Base-by-base conservation (phyloP, 2,329 filamentous ascomycete genomes). In the Graphiopsis chlorocephala region DNA sequence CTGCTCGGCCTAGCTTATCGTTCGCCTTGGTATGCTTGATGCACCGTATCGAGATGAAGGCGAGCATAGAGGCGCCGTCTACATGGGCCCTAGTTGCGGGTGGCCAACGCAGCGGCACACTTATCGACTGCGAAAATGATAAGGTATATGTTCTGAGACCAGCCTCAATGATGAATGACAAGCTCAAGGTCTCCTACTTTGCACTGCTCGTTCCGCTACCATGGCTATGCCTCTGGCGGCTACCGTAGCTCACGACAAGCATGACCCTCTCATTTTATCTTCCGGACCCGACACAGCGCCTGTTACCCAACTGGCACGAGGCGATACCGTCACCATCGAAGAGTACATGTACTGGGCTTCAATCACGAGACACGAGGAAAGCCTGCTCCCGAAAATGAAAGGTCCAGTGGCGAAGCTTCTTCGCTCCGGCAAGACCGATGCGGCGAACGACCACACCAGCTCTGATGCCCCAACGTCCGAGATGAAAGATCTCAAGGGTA, bases 271-370 rank as follows among this genome's bases (percentile, higher is more conserved):
- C 8, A n/a, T n/a, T 3, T 15, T 52, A 8, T n/a, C 48, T n/a
- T 8, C 25, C 4, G 26, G 15, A 7, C 1, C 48, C 15, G 26
- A 52, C 26, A 17, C 25, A 2, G 26, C 8, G 48, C 48, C 4
- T 29, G 25, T 26, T 29, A 15, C 12, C 8, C 14, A 7, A 29
- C 6, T 4, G 17, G 23, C 26, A 31, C 2, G 11, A n/a, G 15
- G 11, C 7, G 23, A 7, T 15, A 26, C 1, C 10, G 15, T 52
- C 26, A 52, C 48, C 15, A 28, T 52, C 25, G 48, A 52, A 20
- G 48, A 52, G 15, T 52, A 52, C 48, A 52, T 52, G 48, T 52
- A 52, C 48, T 52, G 48, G 48, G 48, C 48, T 12, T 29, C 48
- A 15, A 29, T 52, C 26, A 29, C 48, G 15, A 31, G 48, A 12